Evolutionary conservation across 2,329 filamentous ascomycete species (phyloP).

Genomic region (Intubia oerlemansii): DNA sequence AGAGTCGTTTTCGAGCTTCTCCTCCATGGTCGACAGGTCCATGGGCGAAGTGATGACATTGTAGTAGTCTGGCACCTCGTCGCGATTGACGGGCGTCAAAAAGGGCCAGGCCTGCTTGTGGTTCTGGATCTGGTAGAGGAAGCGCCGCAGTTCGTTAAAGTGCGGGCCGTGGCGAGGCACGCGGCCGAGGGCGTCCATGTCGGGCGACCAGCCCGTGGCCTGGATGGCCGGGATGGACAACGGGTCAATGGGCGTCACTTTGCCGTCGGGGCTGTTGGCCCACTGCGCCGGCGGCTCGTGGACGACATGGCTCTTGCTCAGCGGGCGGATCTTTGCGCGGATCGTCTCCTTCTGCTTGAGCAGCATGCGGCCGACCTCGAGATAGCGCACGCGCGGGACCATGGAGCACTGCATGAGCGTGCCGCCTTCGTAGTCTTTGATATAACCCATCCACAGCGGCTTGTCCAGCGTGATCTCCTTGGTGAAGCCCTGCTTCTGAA

Average conservation of each 20-base stretch:
- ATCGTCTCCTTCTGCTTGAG: constrained; percentile 94
- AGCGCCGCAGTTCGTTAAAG: constrained; percentile 79
- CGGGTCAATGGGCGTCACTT: constrained; percentile 46
- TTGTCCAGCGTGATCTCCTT: constrained; percentile 91
- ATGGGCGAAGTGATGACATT: constrained; percentile 96
- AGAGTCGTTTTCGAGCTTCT: constrained; percentile 79
- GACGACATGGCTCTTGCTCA: constrained; percentile 70
- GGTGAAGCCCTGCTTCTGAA: constrained; percentile 97
- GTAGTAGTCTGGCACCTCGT: constrained; percentile 95
- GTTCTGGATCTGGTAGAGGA: constrained; percentile 90
- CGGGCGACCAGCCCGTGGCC: constrained; percentile 81
- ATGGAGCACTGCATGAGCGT: constrained; percentile 99
- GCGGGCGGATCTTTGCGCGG: constrained; percentile 81
- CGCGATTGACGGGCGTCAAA: constrained; percentile 75
- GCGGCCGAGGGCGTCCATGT: constrained; percentile 92
- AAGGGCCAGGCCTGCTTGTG: constrained; percentile 90
- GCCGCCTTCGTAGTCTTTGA: constrained; percentile 97
- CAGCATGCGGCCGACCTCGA: constrained; percentile 81
- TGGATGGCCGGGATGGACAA: constrained; percentile 75
- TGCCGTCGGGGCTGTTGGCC: constrained; percentile 19
- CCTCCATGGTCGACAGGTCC: constrained; percentile 95
- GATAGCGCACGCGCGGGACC: constrained; percentile 88
- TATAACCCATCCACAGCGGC: constrained; percentile 95
- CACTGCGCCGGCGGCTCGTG: constrained; percentile 77
- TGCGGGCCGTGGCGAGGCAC: constrained; percentile 91